Evolutionary conservation across 2,329 filamentous ascomycete genomes (phyloP).

Genomic region (Periconia digitata): DNA sequence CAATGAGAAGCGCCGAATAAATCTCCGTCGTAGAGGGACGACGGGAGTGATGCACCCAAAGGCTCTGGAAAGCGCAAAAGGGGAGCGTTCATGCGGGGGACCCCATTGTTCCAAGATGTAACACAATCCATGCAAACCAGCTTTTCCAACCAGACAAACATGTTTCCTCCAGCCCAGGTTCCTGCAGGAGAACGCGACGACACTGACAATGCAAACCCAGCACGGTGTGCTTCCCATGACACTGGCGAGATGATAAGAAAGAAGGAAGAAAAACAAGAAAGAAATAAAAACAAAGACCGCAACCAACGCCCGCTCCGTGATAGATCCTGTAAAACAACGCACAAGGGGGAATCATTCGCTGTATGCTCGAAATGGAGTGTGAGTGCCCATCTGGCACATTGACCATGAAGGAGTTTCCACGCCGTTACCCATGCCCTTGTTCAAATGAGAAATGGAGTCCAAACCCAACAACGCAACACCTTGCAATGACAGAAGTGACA

Average conservation of each 20-base stretch:
- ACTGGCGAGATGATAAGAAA: too few species aligned
- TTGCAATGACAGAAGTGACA: conserved; percentile 47
- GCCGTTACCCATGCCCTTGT: conserved; percentile 45
- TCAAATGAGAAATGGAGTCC: conserved; percentile 34
- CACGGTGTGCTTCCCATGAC: too few species aligned
- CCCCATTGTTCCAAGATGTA: too few species aligned
- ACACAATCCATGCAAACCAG: conserved; percentile 15
- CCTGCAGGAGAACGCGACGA: too few species aligned
- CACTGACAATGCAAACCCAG: too few species aligned
- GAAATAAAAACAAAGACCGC: conserved; percentile 10
- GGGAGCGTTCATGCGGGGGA: too few species aligned
- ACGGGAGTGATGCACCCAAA: too few species aligned
- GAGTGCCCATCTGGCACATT: conserved; percentile 37
- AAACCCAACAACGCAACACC: conserved; percentile 42
- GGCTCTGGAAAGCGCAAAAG: too few species aligned
- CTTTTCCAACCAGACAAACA: conserved; percentile 24
- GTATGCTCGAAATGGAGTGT: conserved; percentile 46
- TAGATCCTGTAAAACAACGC: conserved; percentile 37
- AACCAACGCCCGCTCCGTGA: conserved; percentile 33
- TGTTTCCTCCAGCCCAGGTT: too few species aligned
- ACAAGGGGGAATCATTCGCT: conserved; percentile 48
- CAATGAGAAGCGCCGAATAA: too few species aligned
- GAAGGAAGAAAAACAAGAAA: conserved; percentile 8
- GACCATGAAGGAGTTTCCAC: conserved; percentile 36
- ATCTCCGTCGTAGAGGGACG: too few species aligned